These are phyloP conservation scores for Mrakia gelida DNA, from an alignment of 768 basidiomycete species.

Conservation along the genomic window DNA sequence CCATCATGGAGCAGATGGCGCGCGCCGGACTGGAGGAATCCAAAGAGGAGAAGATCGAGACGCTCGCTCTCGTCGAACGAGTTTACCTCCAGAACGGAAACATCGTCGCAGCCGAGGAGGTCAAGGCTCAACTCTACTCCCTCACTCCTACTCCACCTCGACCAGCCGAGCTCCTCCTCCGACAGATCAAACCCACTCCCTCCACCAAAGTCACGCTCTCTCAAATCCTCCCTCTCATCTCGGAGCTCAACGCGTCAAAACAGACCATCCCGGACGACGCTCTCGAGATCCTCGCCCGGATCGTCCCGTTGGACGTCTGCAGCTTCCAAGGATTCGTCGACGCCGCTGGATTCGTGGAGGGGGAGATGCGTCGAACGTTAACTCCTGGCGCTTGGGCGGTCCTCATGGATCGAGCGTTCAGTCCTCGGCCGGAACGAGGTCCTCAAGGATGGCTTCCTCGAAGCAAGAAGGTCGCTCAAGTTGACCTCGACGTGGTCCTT, in stretches of 20 bases:
- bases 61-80: background rate
- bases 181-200: background rate
- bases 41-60: background rate
- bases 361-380: background rate
- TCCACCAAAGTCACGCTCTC: no score
- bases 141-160: slow-evolving; percentile 14
- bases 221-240: background rate
- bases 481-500: background rate
- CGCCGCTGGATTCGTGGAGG: background rate
- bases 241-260: background rate
- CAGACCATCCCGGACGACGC: background rate
- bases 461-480: background rate
- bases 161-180: background rate
- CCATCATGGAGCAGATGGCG: background rate
- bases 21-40: background rate
- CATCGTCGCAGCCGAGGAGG: background rate
- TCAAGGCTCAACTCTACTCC: slow-evolving; percentile 3
- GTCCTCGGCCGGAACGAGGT: no score
- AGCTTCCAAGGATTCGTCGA: background rate
- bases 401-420: background rate
- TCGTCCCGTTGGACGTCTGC: background rate
- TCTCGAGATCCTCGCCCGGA: background rate
- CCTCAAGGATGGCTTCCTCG: background rate
- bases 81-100: background rate
- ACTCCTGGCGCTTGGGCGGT: background rate